Base-by-base conservation (phyloP, 1,139 yeast genomes). In the Scheffersomyces titani region DNA sequence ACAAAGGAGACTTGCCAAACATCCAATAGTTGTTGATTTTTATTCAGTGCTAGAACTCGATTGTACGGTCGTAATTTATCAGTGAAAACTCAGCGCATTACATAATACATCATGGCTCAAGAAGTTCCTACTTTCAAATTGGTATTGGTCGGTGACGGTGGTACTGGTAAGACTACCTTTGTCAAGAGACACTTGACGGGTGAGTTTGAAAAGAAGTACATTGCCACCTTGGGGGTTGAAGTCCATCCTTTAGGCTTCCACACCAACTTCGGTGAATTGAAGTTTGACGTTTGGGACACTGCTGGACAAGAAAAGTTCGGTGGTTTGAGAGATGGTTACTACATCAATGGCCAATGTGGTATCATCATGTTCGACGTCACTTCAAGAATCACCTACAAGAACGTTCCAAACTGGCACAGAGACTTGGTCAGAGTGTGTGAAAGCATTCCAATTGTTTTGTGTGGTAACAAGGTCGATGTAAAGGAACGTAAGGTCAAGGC, bases 281-380 rank as follows among this genome's bases (percentile, higher is more conserved):
- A 92, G 80, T 96, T 96, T 79, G 98, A 96, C 75, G 98, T 94
- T 70, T 96, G 99, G 99, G 99, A 96, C 80, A 96, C 99, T 61
- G 99, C 99, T 59, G 99, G 99, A 64, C 99, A 96, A 84, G 99
- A 96, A 83, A 96, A 96, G 83, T 94, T 96, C 70, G 99, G 99
- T 78, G 99, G 99, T 71, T 86, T 96, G 74, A 93, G 99, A 86
- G 99, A 94, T 74, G 99, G 99, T 75, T 94, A 96, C 85, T 94
- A 96, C 82, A 94, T 96, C 77, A 93, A 94, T 77, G 99, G 99
- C 74, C 98, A 96, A 83, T 96, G 99, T 86, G 99, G 98, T 83
- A 94, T 96, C 82, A 96, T 96, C 79, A 96, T 96, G 99, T 96
- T 96, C 76, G 99, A 96, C 81, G 99, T 96, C 63, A 96, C 99